phyloP scores from a whole-genome alignment of 768 basidiomycete genomes.

The Baorangia bicolor region DNA sequence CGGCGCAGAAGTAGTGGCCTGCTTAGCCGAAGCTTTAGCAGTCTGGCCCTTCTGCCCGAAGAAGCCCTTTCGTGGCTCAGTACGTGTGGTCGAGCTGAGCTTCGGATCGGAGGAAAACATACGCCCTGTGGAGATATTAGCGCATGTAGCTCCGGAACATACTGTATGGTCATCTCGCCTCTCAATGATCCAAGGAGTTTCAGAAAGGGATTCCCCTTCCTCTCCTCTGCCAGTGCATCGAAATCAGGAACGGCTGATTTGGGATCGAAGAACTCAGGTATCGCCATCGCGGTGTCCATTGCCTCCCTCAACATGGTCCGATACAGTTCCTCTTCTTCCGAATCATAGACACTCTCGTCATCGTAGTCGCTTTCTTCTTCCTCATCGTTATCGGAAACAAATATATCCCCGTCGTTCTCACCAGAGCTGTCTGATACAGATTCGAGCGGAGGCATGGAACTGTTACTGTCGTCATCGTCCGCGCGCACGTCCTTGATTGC shows the following conservation, averaged over 20 bases:
- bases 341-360: constrained; percentile 53
- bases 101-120: constrained; percentile 53
- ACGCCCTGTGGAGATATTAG: constrained; percentile 48
- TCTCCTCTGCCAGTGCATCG: constrained; percentile 44
- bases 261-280: constrained; percentile 57
- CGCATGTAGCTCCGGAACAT: neutral
- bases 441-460: constrained; percentile 67
- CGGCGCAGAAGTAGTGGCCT: neutral
- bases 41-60: constrained; percentile 22
- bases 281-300: constrained; percentile 63
- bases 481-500: constrained; percentile 47
- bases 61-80: constrained; percentile 32
- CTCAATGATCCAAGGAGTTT: constrained; percentile 71
- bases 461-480: constrained; percentile 42
- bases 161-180: constrained; percentile 41
- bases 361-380: constrained; percentile 35
- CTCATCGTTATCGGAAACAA: constrained; percentile 32
- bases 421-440: constrained; percentile 64
- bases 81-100: constrained; percentile 39
- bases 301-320: constrained; percentile 64
- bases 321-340: constrained; percentile 67
- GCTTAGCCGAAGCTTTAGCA: constrained; percentile 12
- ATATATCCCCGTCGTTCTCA: constrained; percentile 36
- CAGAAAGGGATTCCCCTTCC: constrained; percentile 74
- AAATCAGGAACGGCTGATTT: constrained; percentile 46